Conservation (phyloP, 2,329 filamentous ascomycete species). For the Neoscytalidium dimidiatum region DNA sequence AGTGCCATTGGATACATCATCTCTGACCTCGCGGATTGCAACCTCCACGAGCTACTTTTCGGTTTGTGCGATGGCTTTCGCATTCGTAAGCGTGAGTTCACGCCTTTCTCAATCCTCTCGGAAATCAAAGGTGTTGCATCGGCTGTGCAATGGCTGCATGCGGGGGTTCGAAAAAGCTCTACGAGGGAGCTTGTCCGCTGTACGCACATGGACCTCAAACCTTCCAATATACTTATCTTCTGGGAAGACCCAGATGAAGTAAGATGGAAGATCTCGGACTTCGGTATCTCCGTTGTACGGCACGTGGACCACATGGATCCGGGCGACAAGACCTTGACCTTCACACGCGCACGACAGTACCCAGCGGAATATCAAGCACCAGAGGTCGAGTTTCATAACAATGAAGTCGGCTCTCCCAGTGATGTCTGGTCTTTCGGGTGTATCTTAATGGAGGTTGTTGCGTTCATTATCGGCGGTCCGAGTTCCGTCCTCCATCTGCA, state of each 20-base stretch:
- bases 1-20: neutral
- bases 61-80: neutral
- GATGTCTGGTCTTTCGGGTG: slow-evolving; percentile 8
- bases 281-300: neutral
- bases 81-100: neutral
- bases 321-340: neutral
- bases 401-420: neutral
- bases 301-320: neutral
- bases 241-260: neutral
- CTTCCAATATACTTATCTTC: neutral
- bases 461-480: neutral
- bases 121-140: neutral
- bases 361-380: neutral
- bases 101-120: neutral
- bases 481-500: neutral
- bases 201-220: neutral
- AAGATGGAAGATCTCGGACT: slow-evolving; percentile 1
- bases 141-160: neutral
- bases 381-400: neutral
- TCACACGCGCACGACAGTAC: neutral
- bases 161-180: neutral
- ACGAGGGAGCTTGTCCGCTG: neutral
- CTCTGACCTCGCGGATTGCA: neutral
- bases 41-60: neutral
- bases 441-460: neutral